Base-by-base conservation (phyloP, 495 filamentous ascomycete genomes). In the Podospora conica region DNA sequence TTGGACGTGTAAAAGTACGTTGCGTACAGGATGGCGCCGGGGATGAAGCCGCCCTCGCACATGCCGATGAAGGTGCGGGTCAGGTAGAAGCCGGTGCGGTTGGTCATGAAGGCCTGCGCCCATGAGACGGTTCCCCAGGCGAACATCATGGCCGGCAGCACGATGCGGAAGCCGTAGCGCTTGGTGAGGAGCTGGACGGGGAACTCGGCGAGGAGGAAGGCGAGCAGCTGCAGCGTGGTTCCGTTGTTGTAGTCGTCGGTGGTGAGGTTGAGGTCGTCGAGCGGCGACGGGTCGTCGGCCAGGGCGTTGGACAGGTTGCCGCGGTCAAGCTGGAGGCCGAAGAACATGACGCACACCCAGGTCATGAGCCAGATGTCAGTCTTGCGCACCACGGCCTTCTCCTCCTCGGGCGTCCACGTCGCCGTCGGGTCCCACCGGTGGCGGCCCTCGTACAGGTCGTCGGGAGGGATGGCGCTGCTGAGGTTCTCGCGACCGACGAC, bases 401-500 rank as follows among this genome's bases (percentile, higher is more conserved):
- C 83, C 61, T 80, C 79, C 22, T 72, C 74, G 53, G 74, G 69
- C 55, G 74, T 77, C 82, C 83, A 85, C 57, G 71, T 76, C 58
- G 73, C 74, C 48, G 70, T 63, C 12, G 79, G 79, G 68, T 84
- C 82, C 68, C 82, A 88, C 18, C 82, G 79, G 75, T 88, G 84
- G 11, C 80, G 78, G 67, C 83, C 82, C 68, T 83, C 81, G 58
- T 81, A 82, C 28, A 25, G 20, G 60, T 71, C 66, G 22, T 66
- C 56, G 3, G 69, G 77, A 66, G 61, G 77, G 65, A 69, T 40
- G 53, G 64, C 61, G 31, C 27, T 33, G 29, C 66, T 66, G 6
- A 71, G 66, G 48, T 71, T 66, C 21, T 68, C 61, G 12, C 69
- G 66, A 11, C 69, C 66, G 53, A 71, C 61, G 57, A 55, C 57